Evolutionary conservation across 352 stramenopile genomes (phyloP).

Genomic region (Globisporangium paddicum): DNA sequence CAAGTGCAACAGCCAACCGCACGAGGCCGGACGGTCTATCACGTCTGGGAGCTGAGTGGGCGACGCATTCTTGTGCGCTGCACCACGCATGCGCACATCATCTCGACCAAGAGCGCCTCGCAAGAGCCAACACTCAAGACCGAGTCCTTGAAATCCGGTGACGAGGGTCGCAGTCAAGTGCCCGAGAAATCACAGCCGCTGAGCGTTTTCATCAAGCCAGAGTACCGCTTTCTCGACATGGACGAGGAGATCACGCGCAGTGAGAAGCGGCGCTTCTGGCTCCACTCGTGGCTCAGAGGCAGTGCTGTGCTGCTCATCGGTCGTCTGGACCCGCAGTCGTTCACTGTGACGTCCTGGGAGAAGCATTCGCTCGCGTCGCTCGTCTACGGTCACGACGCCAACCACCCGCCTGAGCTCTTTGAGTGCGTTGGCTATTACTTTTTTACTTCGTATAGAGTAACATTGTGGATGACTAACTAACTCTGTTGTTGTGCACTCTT

Average conservation of each 20-base stretch:
- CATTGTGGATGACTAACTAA: neutral
- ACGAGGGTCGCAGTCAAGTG: neutral
- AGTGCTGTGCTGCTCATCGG: slow-evolving; percentile 44
- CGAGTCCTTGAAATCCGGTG: neutral
- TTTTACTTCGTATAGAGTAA: too few species aligned
- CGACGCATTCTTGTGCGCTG: slow-evolving; percentile 58
- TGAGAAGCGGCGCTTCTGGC: slow-evolving; percentile 60
- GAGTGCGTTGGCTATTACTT: slow-evolving; percentile 64
- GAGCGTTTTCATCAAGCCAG: slow-evolving; percentile 70
- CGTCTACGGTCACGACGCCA: slow-evolving; percentile 29
- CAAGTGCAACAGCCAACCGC: neutral
- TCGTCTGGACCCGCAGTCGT: slow-evolving; percentile 30
- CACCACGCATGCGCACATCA: slow-evolving; percentile 28
- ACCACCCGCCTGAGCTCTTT: slow-evolving; percentile 38
- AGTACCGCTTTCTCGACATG: slow-evolving; percentile 45
- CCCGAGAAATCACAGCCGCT: slow-evolving; percentile 20
- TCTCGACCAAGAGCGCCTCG: neutral
- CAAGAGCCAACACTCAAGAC: neutral
- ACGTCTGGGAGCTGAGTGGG: slow-evolving; percentile 60
- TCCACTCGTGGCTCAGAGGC: slow-evolving; percentile 80
- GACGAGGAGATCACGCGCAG: slow-evolving; percentile 55
- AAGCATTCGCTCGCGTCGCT: slow-evolving; percentile 42
- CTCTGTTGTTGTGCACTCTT: neutral
- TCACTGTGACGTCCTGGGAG: slow-evolving; percentile 33
- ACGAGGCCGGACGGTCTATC: slow-evolving; percentile 31